Evolutionary conservation across 2,329 filamentous ascomycete species (phyloP).

Genomic region (Elsinoe batatas): DNA sequence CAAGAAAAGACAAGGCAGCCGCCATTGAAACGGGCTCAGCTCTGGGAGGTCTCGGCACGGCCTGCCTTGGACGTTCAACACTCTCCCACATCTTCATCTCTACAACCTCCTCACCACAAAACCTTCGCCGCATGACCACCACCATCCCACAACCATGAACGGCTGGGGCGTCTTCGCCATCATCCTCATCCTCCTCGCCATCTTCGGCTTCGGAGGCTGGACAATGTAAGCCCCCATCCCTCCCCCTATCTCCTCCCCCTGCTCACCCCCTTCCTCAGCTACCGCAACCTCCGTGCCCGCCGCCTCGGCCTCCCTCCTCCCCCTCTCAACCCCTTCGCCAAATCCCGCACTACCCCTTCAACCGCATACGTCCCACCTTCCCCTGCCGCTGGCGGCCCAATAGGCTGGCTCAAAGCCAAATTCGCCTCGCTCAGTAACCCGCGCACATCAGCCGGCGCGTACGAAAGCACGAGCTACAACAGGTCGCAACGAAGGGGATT

Average conservation of each 20-base stretch:
- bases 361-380: slow-evolving; percentile 38
- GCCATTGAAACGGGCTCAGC: neutral
- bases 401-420: slow-evolving; percentile 64
- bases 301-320: slow-evolving; percentile 67
- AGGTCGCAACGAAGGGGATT: slow-evolving; percentile 39
- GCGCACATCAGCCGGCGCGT: slow-evolving; percentile 52
- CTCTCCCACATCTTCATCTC: neutral
- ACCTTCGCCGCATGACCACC: neutral
- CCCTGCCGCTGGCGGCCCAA: slow-evolving; percentile 51
- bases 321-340: slow-evolving; percentile 58
- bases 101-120: neutral
- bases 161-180: slow-evolving; percentile 53
- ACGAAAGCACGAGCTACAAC: slow-evolving; percentile 27
- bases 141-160: slow-evolving; percentile 14
- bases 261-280: slow-evolving; percentile 29
- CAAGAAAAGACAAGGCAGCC: neutral
- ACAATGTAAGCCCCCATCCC: slow-evolving; percentile 35
- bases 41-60: neutral
- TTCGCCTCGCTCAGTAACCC: slow-evolving; percentile 54
- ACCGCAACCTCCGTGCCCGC: slow-evolving; percentile 61
- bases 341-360: slow-evolving; percentile 20
- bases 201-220: slow-evolving; percentile 53
- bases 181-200: slow-evolving; percentile 58
- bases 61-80: neutral
- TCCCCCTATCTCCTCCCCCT: slow-evolving; percentile 6